phyloP scores from a whole-genome alignment of 2,329 filamentous ascomycete genomes.

The Saccharata proteae region DNA sequence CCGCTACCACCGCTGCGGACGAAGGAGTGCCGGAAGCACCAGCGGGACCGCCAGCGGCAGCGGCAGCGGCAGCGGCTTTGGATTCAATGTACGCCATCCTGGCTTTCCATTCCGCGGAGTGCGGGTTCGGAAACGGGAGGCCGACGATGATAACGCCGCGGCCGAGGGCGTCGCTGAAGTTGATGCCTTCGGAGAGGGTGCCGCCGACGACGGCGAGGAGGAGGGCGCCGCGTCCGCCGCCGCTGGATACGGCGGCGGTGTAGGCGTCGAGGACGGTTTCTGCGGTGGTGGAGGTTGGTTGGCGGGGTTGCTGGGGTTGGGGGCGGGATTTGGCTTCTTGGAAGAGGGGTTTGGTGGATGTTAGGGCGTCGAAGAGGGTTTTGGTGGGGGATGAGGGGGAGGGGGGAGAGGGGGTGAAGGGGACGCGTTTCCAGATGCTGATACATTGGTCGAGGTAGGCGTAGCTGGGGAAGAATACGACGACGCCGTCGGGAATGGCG shows the following conservation, averaged over 20 bases:
- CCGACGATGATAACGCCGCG: constrained; percentile 87
- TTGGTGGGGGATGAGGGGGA: constrained; percentile 15
- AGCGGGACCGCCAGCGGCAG: background rate
- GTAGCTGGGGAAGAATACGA: constrained; percentile 95
- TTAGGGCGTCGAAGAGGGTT: constrained; percentile 48
- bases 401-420: background rate
- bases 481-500: constrained; percentile 73
- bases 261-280: constrained; percentile 69
- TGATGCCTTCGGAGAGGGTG: constrained; percentile 94
- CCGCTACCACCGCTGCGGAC: constrained; percentile 19
- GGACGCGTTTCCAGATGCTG: constrained; percentile 26
- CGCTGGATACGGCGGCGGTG: constrained; percentile 47
- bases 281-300: constrained; percentile 19
- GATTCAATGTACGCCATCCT: constrained; percentile 78
- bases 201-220: constrained; percentile 87
- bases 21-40: too few relatives aligned
- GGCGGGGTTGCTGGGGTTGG: constrained; percentile 9
- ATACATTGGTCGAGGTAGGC: constrained; percentile 68
- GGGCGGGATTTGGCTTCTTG: constrained; percentile 20
- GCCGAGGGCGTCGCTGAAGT: constrained; percentile 85
- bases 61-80: constrained; percentile 26
- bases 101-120: constrained; percentile 84
- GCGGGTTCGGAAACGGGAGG: constrained; percentile 82
- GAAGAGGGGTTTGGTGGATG: constrained; percentile 42
- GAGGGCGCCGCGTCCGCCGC: constrained; percentile 53